Base-by-base conservation (phyloP, 2,329 filamentous ascomycete species). In the Alternaria sp. region DNA sequence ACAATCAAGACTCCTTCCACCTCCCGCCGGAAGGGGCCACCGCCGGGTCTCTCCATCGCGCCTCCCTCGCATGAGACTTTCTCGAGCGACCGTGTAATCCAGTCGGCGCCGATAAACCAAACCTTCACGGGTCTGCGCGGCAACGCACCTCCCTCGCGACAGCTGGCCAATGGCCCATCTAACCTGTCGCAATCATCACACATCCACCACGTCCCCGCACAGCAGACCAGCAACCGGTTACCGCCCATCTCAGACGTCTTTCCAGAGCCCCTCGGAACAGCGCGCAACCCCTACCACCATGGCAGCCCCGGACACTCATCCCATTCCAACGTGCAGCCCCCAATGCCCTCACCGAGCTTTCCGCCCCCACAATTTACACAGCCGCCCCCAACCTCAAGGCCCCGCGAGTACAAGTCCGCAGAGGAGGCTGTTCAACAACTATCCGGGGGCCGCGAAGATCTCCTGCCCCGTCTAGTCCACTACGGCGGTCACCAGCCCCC, bases 241-340 rank as follows among this genome's bases (percentile, higher is more conserved):
- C 96, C 96, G 3, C 95, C 96, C 3, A 96, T 99, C 61, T 91
- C 93, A 40, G 96, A 98, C 76, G 96, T 99, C 13, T 97, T 99
- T 75, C 93, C 92, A 25, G 92, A 96, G 74, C 87, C 90, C 32
- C 84, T 97, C 40, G 85, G 85, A 45, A 77, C 81, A 67, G 64
- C 73, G 59, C 66, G 77, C 54, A 78, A 77, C 61, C 88, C 70
- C 80, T 87, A 69, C 85, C 90, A 81, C 81, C 88, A 71, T 85
- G 91, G 81, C 82, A 91, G 81, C 82, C 93, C 78, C 66, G 90
- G 79, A 81, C 89, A 84, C 82, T 91, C 80, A 68, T 88, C 83
- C 71, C 91, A 86, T 80, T 87, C 86, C 26, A 90, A 87, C 65
- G 85, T 86, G 26, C 86, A 90, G 54, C 90, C 88, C 1, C 90